phyloP scores from a whole-genome alignment of 306 rosid genomes.

The Quillaja saponaria region DNA sequence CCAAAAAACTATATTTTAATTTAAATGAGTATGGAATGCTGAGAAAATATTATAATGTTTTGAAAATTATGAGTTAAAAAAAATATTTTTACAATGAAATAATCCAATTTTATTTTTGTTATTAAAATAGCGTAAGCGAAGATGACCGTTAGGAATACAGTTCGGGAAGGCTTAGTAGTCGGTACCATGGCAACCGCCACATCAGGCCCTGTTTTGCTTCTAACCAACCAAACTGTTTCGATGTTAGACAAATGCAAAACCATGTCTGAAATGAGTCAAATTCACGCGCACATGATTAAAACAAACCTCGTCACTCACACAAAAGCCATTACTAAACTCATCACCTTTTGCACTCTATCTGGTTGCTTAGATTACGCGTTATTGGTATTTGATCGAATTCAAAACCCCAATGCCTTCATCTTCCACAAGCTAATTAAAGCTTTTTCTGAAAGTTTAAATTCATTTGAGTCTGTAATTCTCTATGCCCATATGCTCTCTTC shows the following conservation, averaged over 20 bases:
- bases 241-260: slow-evolving; percentile 46
- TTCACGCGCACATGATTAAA: slow-evolving; percentile 53
- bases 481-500: slow-evolving; percentile 42
- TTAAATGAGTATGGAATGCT: too few species aligned
- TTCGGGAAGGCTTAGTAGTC: neutral
- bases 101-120: neutral
- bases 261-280: slow-evolving; percentile 41
- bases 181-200: slow-evolving; percentile 29
- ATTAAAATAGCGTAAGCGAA: neutral
- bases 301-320: slow-evolving; percentile 49
- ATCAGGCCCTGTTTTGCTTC: slow-evolving; percentile 8
- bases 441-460: slow-evolving; percentile 33
- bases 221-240: slow-evolving; percentile 26
- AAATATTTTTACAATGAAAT: neutral
- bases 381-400: slow-evolving; percentile 23
- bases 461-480: slow-evolving; percentile 41
- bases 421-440: slow-evolving; percentile 36
- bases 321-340: slow-evolving; percentile 32
- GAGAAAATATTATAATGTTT: neutral
- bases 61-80: neutral
- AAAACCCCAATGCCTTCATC: slow-evolving; percentile 31
- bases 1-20: too few species aligned
- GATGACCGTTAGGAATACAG: neutral
- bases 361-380: slow-evolving; percentile 34
- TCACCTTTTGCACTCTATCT: slow-evolving; percentile 21